These are phyloP conservation scores for Plasmodium reichenowi DNA, from an alignment of 169 alveolate genomes.

Conservation along the genomic window DNA sequence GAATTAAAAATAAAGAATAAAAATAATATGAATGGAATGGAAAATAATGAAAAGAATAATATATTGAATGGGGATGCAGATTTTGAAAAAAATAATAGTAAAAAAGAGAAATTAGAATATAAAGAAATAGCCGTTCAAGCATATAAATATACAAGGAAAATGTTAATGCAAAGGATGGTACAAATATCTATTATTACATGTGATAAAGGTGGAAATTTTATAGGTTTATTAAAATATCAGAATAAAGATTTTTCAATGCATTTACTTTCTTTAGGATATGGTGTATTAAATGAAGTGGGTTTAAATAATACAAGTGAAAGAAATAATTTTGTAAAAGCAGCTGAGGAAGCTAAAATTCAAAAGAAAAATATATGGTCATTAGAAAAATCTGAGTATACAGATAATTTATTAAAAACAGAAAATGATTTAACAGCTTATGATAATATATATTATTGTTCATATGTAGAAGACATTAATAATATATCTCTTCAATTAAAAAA, in stretches of 20 bases:
- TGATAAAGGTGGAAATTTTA: slow-evolving; percentile 76
- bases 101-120: slow-evolving; percentile 49
- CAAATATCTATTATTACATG: slow-evolving; percentile 63
- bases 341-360: slow-evolving; percentile 69
- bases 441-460: slow-evolving; percentile 64
- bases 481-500: slow-evolving; percentile 60
- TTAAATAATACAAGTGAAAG: slow-evolving; percentile 59
- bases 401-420: slow-evolving; percentile 12
- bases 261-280: slow-evolving; percentile 57
- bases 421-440: slow-evolving; percentile 37
- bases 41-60: no score
- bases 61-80: slow-evolving; percentile 16
- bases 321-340: slow-evolving; percentile 61
- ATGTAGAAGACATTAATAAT: slow-evolving; percentile 63
- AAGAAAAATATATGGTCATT: slow-evolving; percentile 71
- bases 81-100: neutral
- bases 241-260: slow-evolving; percentile 46
- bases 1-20: slow-evolving; percentile 8
- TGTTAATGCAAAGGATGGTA: slow-evolving; percentile 67
- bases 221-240: slow-evolving; percentile 52
- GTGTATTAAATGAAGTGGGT: slow-evolving; percentile 59
- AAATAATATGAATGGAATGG: slow-evolving; percentile 5
- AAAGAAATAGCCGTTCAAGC: slow-evolving; percentile 66
- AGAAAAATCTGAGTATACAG: slow-evolving; percentile 34
- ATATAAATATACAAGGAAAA: slow-evolving; percentile 58